Conservation (phyloP, 2,329 filamentous ascomycete genomes). For the Ophiostoma australiae region DNA sequence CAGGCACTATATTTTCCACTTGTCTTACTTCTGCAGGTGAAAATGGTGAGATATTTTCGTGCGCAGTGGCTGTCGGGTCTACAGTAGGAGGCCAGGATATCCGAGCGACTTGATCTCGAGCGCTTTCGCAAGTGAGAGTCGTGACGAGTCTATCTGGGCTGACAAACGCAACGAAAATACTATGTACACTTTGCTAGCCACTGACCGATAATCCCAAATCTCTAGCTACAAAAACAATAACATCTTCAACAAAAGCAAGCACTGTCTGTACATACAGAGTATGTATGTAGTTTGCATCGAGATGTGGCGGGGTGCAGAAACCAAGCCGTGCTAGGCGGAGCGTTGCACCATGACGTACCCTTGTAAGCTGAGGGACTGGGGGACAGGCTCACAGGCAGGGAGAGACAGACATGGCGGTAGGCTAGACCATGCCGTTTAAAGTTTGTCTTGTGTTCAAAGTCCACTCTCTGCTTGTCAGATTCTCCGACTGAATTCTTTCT, state of each 20-base stretch:
- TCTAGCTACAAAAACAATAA: not conserved
- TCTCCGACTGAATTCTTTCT: not conserved
- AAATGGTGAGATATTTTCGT: conserved; percentile 5
- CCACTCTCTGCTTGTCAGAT: not conserved
- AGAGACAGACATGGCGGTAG: not conserved
- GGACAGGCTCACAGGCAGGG: not conserved
- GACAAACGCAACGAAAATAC: not conserved
- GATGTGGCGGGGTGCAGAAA: conserved; percentile 11
- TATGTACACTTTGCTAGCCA: not conserved
- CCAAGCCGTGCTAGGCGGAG: conserved; percentile 1
- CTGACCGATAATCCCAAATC: not conserved
- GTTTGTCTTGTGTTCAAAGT: not conserved
- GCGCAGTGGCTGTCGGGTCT: not conserved
- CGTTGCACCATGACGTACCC: conserved; percentile 4
- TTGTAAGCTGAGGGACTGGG: not conserved
- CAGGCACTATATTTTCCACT: conserved; percentile 12
- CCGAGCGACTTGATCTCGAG: not conserved
- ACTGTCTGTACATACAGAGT: not conserved
- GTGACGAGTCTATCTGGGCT: not conserved
- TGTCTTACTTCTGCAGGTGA: not conserved
- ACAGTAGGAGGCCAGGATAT: not conserved
- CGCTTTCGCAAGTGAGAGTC: not conserved
- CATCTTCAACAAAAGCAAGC: not conserved
- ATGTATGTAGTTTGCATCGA: not conserved
- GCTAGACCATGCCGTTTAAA: not conserved